Evolutionary conservation across 225 moss, liverwort and hornwort genomes (phyloP).

Genomic region (Ulota crispa): DNA sequence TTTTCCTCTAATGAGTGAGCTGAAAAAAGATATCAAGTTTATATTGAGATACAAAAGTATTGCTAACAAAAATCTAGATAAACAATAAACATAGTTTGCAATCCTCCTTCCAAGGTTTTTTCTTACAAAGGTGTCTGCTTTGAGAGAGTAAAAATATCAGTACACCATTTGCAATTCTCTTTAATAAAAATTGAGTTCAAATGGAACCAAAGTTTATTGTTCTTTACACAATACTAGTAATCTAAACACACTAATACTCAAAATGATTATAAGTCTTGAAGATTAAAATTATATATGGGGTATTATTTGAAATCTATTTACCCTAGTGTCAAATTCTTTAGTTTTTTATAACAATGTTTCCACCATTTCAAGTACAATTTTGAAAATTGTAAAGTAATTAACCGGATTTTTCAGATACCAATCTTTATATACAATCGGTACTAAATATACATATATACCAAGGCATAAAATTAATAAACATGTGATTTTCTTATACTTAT

Average conservation of each 20-base stretch:
- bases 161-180: no score
- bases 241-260: neutral
- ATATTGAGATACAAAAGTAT: neutral
- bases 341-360: no score
- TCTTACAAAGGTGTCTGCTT: neutral
- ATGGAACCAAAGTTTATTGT: neutral
- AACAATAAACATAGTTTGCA: neutral
- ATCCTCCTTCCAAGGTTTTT: neutral
- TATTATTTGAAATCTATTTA: no score
- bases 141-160: neutral
- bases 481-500: rapidly evolving
- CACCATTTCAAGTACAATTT: no score
- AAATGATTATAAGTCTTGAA: no score
- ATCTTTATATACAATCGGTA: no score
- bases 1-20: no score
- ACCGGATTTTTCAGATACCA: no score
- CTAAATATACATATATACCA: neutral
- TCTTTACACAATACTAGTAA: neutral
- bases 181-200: neutral
- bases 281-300: no score
- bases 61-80: neutral
- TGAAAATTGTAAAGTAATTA: no score
- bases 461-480: neutral
- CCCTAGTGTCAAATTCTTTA: no score
- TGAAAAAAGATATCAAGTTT: no score